These are phyloP conservation scores for Trichoderma asperellum DNA, from an alignment of 2,329 filamentous ascomycete species.

Conservation along the genomic window DNA sequence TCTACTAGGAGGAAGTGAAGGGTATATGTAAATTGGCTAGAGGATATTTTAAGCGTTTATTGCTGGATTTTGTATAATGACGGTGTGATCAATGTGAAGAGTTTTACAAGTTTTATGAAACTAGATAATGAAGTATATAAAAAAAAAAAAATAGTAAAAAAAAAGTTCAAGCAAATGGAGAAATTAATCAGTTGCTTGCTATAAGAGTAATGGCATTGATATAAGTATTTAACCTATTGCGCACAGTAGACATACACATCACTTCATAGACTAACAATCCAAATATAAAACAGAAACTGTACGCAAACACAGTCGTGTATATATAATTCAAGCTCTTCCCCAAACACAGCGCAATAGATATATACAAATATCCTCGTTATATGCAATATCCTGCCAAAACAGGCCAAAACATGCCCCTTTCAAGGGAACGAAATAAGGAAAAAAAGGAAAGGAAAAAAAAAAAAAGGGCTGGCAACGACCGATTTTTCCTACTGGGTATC, in stretches of 20 bases:
- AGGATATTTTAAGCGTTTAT: neutral
- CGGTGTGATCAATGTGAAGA: neutral
- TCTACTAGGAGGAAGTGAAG: constrained; percentile 11
- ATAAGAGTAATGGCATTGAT: no score
- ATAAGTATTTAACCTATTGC: no score
- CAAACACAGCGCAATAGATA: no score
- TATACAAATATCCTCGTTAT: neutral
- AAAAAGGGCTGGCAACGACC: neutral
- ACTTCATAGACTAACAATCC: neutral
- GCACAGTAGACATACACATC: neutral
- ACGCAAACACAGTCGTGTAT: no score
- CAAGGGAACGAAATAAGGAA: neutral
- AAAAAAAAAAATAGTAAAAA: neutral
- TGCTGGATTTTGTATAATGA: neutral
- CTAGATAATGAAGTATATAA: neutral
- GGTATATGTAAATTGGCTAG: no score
- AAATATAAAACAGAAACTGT: no score
- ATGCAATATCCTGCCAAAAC: neutral
- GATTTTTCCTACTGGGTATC: constrained; percentile 15
- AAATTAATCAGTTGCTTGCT: neutral
- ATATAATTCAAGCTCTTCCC: neutral
- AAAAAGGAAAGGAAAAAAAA: neutral
- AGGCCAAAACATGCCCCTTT: neutral
- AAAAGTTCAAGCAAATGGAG: neutral
- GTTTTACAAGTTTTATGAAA: neutral